Evolutionary conservation across 768 basidiomycete genomes (phyloP).

Genomic region (Tricholoma terreum): DNA sequence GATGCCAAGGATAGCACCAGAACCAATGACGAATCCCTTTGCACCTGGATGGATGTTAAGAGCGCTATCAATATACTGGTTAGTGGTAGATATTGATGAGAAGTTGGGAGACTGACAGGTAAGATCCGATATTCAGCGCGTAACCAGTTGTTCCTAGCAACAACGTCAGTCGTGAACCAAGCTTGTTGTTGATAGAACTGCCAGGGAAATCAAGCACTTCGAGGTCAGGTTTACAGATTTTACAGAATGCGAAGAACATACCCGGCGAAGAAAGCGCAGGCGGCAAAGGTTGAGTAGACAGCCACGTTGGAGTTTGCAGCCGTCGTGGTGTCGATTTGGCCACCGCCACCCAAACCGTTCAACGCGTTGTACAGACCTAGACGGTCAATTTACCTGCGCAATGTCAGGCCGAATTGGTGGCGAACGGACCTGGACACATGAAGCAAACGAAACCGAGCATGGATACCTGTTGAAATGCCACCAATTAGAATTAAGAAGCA

Average conservation of each 20-base stretch:
- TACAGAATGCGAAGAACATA: slow-evolving; percentile 19
- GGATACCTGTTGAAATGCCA: slow-evolving; percentile 25
- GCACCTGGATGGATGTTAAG: slow-evolving; percentile 67
- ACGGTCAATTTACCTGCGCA: slow-evolving; percentile 6
- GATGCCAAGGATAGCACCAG: slow-evolving; percentile 74
- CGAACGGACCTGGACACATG: slow-evolving; percentile 42
- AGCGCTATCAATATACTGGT: slow-evolving; percentile 37
- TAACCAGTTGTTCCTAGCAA: slow-evolving; percentile 75
- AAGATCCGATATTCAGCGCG: slow-evolving; percentile 70
- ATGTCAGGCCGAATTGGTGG: neutral
- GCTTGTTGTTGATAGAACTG: slow-evolving; percentile 78
- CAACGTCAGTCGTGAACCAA: slow-evolving; percentile 75
- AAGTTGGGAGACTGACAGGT: slow-evolving; percentile 46
- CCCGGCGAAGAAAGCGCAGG: slow-evolving; percentile 70
- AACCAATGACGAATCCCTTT: slow-evolving; percentile 61
- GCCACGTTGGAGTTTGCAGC: slow-evolving; percentile 56
- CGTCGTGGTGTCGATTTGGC: slow-evolving; percentile 50
- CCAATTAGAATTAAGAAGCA: neutral
- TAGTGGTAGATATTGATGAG: neutral
- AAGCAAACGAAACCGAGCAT: slow-evolving; percentile 61
- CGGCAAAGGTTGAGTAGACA: slow-evolving; percentile 59
- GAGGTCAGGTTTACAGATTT: neutral
- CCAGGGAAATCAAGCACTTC: neutral
- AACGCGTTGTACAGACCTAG: slow-evolving; percentile 62
- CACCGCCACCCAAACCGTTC: slow-evolving; percentile 61